Evolutionary conservation across 2,329 filamentous ascomycete genomes (phyloP).

Genomic region (Botrytis sinoallii): DNA sequence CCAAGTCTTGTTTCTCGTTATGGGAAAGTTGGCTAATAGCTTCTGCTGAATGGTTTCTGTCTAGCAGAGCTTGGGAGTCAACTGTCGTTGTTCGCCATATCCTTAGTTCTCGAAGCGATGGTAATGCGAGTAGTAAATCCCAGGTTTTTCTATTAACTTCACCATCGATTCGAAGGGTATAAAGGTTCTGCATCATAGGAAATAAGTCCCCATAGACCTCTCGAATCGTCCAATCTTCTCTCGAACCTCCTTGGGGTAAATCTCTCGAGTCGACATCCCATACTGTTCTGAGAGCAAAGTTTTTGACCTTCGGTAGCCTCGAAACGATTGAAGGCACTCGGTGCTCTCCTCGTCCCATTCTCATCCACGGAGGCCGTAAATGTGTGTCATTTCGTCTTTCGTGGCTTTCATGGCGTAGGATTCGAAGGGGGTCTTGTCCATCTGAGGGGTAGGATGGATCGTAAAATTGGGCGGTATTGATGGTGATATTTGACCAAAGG

Average conservation of each 20-base stretch:
- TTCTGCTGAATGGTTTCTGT: background rate
- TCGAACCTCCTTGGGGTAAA: constrained; percentile 11
- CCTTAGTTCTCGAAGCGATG: constrained; percentile 17
- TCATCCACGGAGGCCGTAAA: background rate
- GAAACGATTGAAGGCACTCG: constrained; percentile 16
- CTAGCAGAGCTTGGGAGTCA: constrained; percentile 14
- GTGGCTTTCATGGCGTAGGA: constrained; percentile 14
- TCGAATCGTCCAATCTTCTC: constrained; percentile 4
- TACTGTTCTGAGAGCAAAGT: constrained; percentile 17
- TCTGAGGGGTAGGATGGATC: constrained; percentile 13
- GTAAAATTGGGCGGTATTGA: constrained; percentile 19
- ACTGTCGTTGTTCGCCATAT: constrained; percentile 20
- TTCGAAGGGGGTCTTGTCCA: constrained; percentile 8
- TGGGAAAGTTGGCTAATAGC: background rate
- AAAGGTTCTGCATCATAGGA: constrained; percentile 11
- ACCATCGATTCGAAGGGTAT: constrained; percentile 15
- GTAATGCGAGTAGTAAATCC: constrained; percentile 9
- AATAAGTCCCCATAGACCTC: background rate
- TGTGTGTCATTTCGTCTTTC: background rate
- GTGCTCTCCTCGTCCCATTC: background rate
- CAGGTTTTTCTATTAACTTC: constrained; percentile 17
- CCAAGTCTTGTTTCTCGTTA: background rate
- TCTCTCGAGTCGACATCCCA: constrained; percentile 19
- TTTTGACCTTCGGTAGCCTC: constrained; percentile 9
- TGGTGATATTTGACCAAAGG: constrained; percentile 19